phyloP scores from a whole-genome alignment of 441 rosid genomes.

The Breynia disticha region DNA sequence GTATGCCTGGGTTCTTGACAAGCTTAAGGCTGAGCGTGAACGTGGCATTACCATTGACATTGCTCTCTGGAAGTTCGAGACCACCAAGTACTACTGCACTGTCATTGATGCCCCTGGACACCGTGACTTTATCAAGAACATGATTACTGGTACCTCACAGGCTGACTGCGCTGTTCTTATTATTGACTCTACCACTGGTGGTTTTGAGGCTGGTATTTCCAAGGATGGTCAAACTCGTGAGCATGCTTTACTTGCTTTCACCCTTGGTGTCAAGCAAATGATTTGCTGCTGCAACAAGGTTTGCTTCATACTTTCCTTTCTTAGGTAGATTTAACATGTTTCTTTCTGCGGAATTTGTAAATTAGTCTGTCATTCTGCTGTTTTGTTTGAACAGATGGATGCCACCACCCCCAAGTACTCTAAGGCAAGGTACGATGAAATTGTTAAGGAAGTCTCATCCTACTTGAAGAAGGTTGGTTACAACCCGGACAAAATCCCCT shows the following conservation, averaged over 20 bases:
- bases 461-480: conserved; percentile 40
- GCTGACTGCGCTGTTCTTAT: conserved; percentile 44
- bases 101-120: conserved; percentile 48
- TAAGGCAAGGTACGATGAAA: conserved; percentile 34
- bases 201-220: conserved; percentile 45
- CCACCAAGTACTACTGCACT: conserved; percentile 40
- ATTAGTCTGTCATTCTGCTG: background rate
- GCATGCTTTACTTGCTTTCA: conserved; percentile 41
- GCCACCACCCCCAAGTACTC: conserved; percentile 42
- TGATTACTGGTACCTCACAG: conserved; percentile 48
- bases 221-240: conserved; percentile 48
- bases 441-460: conserved; percentile 37
- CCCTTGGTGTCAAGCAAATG: conserved; percentile 45
- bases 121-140: conserved; percentile 43
- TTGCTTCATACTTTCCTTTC: background rate
- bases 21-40: conserved; percentile 45
- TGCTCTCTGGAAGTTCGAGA: conserved; percentile 44
- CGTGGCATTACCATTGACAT: conserved; percentile 46
- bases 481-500: conserved; percentile 30
- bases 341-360: background rate
- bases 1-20: conserved; percentile 43
- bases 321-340: background rate
- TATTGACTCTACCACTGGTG: conserved; percentile 44
- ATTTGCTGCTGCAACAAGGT: conserved; percentile 50
- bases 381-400: conserved; percentile 23